A percentile compares a stretch with the other conserved stretches of the same genome.
Conservation (phyloP, 1,139 yeast species). For the Yarrowia galli region DNA sequence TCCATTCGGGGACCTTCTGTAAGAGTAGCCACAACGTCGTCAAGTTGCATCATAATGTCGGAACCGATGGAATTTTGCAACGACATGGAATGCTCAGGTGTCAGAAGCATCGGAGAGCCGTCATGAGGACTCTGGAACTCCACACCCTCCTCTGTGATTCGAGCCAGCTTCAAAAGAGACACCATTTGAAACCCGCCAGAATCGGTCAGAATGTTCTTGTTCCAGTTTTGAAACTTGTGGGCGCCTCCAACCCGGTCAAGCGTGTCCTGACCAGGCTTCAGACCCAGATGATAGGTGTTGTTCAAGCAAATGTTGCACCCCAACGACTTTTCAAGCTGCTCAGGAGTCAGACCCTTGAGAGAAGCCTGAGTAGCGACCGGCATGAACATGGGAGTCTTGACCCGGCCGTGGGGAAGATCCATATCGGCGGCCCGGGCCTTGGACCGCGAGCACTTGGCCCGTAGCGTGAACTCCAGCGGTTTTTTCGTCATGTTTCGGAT, state of each 20-base stretch:
- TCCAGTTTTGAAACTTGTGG: slow-evolving; percentile 55
- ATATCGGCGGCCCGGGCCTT: slow-evolving; percentile 56
- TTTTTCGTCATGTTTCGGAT: slow-evolving; percentile 41
- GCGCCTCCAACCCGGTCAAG: slow-evolving; percentile 56
- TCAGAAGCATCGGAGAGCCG: slow-evolving; percentile 56
- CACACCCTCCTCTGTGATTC: slow-evolving; percentile 57
- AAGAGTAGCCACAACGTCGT: slow-evolving; percentile 56
- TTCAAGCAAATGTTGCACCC: slow-evolving; percentile 56
- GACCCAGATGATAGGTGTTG: slow-evolving; percentile 56
- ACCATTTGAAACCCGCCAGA: slow-evolving; percentile 59
- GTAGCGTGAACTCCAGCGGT: slow-evolving; percentile 53
- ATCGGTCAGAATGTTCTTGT: slow-evolving; percentile 55
- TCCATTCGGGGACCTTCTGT: slow-evolving; percentile 56
- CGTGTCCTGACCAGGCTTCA: slow-evolving; percentile 55
- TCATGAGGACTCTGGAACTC: slow-evolving; percentile 56
- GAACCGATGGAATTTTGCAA: slow-evolving; percentile 56
- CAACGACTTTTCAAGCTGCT: slow-evolving; percentile 51
- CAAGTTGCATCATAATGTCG: slow-evolving; percentile 58
- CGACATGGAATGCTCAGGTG: slow-evolving; percentile 57
- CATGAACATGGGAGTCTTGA: slow-evolving; percentile 57
- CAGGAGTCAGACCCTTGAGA: slow-evolving; percentile 56
- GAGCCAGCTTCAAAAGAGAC: slow-evolving; percentile 55
- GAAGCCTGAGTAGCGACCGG: slow-evolving; percentile 59
- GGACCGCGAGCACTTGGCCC: slow-evolving; percentile 54
- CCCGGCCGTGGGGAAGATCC: slow-evolving; percentile 56